Evolutionary conservation across 805 yeast species (phyloP), one percentile per base, ranked within the genome.

Genomic region (Starmerella sirachaensis): DNA sequence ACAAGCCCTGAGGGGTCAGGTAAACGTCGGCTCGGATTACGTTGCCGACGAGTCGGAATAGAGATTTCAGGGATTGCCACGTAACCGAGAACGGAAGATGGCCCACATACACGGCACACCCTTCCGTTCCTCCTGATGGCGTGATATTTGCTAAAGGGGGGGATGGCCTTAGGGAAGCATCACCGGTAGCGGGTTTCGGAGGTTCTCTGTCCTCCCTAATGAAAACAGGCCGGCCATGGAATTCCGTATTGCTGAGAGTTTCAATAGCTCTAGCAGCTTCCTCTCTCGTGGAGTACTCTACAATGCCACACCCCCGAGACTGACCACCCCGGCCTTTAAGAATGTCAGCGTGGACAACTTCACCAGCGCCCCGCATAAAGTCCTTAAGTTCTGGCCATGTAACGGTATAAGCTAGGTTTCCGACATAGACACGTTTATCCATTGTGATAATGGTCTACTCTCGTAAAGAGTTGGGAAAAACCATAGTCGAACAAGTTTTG

Each of bases 171-270:
- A 6, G n/a, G 7, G 13, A 12, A n/a, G 19, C 43, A 26, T 21
- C 40, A 28, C 22, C 34, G 11, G 35, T 29, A 24, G 25, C 30
- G 31, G 43, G 48, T 50, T 56, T 55, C 66, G 33, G 62, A 91
- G 56, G 82, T 60, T 85, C 93, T 62, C 96, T 76, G 33, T 93
- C 94, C 43, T 76, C 79, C 50, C 94, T 76, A n/a, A 85, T 82
- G 48, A 81, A 93, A 40, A 86, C 59, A 35, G 59, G 58, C 59
- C 95, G 73, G 16, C 95, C 96, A 38, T 77, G 78, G 43, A 79
- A 57, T 35, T 72, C 81, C 47, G 65, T 68, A 13, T 83, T 85
- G 50, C 80, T 70, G 57, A 76, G 77, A 53, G 62, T 66, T 24
- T 68, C 76, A 44, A 85, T 71, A 2, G 95, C 94, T 29, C 64